These are phyloP conservation scores for Achlya hypogyna DNA, from an alignment of 352 stramenopile genomes.

Conservation along the genomic window DNA sequence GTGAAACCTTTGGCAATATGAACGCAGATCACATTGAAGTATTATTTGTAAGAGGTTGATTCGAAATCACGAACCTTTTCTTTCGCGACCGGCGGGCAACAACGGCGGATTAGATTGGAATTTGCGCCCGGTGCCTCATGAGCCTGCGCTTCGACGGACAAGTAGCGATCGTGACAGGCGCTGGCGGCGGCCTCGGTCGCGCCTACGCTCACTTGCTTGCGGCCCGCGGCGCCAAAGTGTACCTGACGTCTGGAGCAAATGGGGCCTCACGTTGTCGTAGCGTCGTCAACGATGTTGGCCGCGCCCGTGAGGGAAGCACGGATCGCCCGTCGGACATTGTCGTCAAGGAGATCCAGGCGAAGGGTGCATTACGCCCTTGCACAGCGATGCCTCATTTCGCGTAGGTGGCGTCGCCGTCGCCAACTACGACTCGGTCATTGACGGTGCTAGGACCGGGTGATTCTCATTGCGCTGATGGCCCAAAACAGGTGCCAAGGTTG, in stretches of 20 bases:
- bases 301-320: constrained; percentile 23
- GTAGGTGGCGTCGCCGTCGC: constrained; percentile 53
- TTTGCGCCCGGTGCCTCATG: constrained; percentile 23
- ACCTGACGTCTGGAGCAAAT: constrained; percentile 26
- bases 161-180: constrained; percentile 72
- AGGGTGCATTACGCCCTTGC: constrained; percentile 25
- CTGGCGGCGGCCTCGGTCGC: constrained; percentile 60
- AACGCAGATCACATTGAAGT: not conserved
- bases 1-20: no score
- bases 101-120: not conserved
- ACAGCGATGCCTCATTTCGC: not conserved
- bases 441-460: constrained; percentile 21
- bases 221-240: constrained; percentile 74
- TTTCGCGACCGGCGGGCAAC: not conserved
- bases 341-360: constrained; percentile 68
- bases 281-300: constrained; percentile 69
- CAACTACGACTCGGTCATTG: constrained; percentile 79
- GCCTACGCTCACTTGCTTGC: constrained; percentile 67
- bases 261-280: constrained; percentile 20
- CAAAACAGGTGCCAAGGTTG: constrained; percentile 47
- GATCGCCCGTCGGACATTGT: constrained; percentile 46
- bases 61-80: not conserved
- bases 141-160: constrained; percentile 61
- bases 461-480: not conserved
- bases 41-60: not conserved